A percentile compares a stretch with the other conserved stretches of the same genome.
phyloP scores from a whole-genome alignment of 2,329 filamentous ascomycete genomes.

The Coleophoma cylindrospora region DNA sequence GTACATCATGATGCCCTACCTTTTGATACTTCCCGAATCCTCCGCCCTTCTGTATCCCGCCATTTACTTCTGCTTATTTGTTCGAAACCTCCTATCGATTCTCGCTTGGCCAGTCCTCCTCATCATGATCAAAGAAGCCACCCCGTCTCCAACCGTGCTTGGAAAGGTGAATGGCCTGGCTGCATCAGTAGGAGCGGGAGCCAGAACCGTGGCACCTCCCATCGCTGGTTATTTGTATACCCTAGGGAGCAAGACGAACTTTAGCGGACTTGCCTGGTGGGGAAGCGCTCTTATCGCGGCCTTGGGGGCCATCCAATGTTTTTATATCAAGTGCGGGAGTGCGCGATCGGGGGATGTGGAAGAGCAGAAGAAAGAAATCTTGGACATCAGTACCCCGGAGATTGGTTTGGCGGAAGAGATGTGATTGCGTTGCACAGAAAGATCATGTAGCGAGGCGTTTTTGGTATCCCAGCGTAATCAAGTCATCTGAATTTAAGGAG shows the following conservation, averaged over 20 bases:
- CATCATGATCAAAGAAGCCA: conserved; percentile 64
- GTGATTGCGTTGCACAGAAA: too few species aligned
- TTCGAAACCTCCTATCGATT: conserved; percentile 58
- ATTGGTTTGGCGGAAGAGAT: too few species aligned
- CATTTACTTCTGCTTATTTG: conserved; percentile 41
- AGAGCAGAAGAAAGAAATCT: conserved; percentile 4
- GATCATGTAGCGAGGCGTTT: too few species aligned
- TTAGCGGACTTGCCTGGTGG: conserved; percentile 60
- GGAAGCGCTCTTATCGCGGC: conserved; percentile 52
- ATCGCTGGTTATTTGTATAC: conserved; percentile 60
- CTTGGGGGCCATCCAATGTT: conserved; percentile 55
- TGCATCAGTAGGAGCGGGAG: conserved; percentile 60
- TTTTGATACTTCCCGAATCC: conserved; percentile 48
- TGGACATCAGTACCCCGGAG: neutral
- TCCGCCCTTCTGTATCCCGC: conserved; percentile 42
- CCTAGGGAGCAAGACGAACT: conserved; percentile 51
- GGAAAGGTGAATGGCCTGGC: conserved; percentile 64
- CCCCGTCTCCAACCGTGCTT: conserved; percentile 48
- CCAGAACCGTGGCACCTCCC: conserved; percentile 62
- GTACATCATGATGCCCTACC: conserved; percentile 53
- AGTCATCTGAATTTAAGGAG: too few species aligned
- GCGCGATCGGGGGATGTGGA: conserved; percentile 5
- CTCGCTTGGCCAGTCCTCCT: conserved; percentile 60
- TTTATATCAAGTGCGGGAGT: conserved; percentile 27
- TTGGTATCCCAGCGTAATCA: too few species aligned